Base-by-base conservation (phyloP, 768 basidiomycete species). In the Coprinopsis cinerea region DNA sequence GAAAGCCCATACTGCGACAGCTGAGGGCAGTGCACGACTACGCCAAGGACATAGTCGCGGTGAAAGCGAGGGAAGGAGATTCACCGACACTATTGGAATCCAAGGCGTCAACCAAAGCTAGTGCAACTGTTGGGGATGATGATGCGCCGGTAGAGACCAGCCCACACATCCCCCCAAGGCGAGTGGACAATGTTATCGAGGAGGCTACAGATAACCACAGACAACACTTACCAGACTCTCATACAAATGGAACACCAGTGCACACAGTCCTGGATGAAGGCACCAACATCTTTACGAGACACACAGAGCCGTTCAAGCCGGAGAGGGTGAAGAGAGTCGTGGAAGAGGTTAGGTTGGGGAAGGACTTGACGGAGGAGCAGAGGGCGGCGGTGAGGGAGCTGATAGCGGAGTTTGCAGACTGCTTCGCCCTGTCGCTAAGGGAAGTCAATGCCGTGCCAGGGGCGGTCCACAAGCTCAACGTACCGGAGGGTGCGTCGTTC, bases 361-460 rank as follows among this genome's bases (percentile, higher is more conserved):
- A 37, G 0, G 69, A 74, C 41, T 41, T 73, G 0, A 57, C 59
- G 0, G 14, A 26, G 1, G 49, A 47, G 0, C 48, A 75, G 39
- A 41, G 53, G 1, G 10, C 13, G 10, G 35, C 46, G n/a, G 61
- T 68, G 0, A 18, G 36, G 1, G 40, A 22, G 0, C 40, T 72
- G 2, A 27, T 75, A 0, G 22, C 1, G 0, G 51, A 64, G 30
- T 70, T 57, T 47, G 69, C 73, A 0, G 72, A 74, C 49, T 59
- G 61, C 24, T 76, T 72, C 43, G 66, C 68, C 15, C 44, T 71
- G 0, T 61, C 64, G 2, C 49, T 72, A 2, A 56, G 59, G 14
- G 70, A 75, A 47, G 72, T 74, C 1, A 24, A 44, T 1, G 56
- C 57, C 6, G 64, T 72, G 0, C 20, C 53, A 1, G 66, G 61